Evolutionary conservation across 352 stramenopile species (phyloP).

Genomic region (Pythium biforme): DNA sequence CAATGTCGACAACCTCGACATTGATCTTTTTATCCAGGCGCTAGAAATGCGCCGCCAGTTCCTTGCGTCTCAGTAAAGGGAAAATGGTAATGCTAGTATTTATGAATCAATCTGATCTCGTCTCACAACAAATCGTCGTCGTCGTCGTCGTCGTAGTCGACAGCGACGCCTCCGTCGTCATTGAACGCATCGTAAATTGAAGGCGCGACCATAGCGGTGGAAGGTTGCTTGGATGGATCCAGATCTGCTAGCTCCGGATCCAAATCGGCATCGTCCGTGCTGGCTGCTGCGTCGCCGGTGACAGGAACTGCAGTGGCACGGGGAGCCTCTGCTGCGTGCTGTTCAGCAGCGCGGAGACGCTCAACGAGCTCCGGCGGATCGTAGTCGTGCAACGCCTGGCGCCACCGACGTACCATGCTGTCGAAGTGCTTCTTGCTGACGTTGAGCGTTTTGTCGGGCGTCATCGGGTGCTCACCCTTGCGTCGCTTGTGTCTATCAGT

Average conservation of each 20-base stretch:
- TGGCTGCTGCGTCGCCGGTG: background rate
- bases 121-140: slow-evolving; percentile 72
- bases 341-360: slow-evolving; percentile 14
- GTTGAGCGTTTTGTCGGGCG: slow-evolving; percentile 71
- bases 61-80: slow-evolving; percentile 39
- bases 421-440: slow-evolving; percentile 87
- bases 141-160: slow-evolving; percentile 44
- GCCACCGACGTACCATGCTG: slow-evolving; percentile 70
- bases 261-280: slow-evolving; percentile 2
- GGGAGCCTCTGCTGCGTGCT: background rate
- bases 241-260: slow-evolving; percentile 31
- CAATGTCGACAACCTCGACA: slow-evolving; percentile 81
- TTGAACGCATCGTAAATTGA: slow-evolving; percentile 78
- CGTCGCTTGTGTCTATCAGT: slow-evolving; percentile 41
- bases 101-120: slow-evolving; percentile 8
- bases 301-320: background rate
- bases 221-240: slow-evolving; percentile 21
- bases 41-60: slow-evolving; percentile 75
- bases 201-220: slow-evolving; percentile 10
- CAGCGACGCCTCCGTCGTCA: slow-evolving; percentile 42
- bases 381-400: slow-evolving; percentile 78
- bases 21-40: slow-evolving; percentile 73
- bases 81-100: background rate
- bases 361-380: slow-evolving; percentile 64
- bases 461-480: slow-evolving; percentile 61